Evolutionary conservation across 2,329 filamentous ascomycete species (phyloP).

Genomic region (Aspergillus novofumigatus): DNA sequence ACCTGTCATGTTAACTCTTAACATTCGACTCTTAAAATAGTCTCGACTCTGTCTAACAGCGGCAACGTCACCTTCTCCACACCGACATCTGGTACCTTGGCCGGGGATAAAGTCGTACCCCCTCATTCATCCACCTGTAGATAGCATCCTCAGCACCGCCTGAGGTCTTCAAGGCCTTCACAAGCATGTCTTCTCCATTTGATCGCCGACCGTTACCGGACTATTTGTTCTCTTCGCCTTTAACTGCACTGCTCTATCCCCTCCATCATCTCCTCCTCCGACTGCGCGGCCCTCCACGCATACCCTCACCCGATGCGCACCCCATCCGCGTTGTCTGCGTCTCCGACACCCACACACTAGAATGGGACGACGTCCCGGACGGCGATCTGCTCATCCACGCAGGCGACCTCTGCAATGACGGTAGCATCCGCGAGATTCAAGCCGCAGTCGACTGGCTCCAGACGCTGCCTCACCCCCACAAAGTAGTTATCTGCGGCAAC

Average conservation of each 20-base stretch:
- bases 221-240: slow-evolving; percentile 63
- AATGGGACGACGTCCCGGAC: slow-evolving; percentile 48
- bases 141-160: background rate
- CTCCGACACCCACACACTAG: slow-evolving; percentile 79
- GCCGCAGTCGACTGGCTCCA: slow-evolving; percentile 79
- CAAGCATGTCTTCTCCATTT: slow-evolving; percentile 41
- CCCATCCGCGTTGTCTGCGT: slow-evolving; percentile 78
- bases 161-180: background rate
- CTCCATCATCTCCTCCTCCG: slow-evolving; percentile 62
- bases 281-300: slow-evolving; percentile 64
- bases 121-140: background rate
- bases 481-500: slow-evolving; percentile 80
- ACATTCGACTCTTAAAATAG: no score
- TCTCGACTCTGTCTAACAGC: background rate
- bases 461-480: slow-evolving; percentile 68
- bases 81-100: background rate
- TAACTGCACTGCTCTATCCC: slow-evolving; percentile 59
- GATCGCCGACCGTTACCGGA: slow-evolving; percentile 53
- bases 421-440: slow-evolving; percentile 70
- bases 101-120: slow-evolving; percentile 1
- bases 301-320: slow-evolving; percentile 49
- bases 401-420: slow-evolving; percentile 75
- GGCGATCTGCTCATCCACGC: slow-evolving; percentile 88
- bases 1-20: no score
- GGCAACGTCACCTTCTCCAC: background rate